phyloP scores from a whole-genome alignment of 352 stramenopile species.

The Plasmopara halstedii region DNA sequence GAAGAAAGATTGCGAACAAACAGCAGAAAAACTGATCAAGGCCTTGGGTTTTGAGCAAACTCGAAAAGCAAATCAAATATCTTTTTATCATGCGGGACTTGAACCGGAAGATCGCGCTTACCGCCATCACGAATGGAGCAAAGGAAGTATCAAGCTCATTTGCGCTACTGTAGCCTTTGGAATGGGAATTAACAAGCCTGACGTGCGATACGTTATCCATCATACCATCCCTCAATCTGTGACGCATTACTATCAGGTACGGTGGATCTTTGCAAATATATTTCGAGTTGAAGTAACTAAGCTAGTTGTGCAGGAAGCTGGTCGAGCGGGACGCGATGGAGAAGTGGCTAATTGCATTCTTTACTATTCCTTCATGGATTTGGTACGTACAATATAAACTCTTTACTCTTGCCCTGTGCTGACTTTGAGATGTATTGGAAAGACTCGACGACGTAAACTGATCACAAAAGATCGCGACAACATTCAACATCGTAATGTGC shows the following conservation, averaged over 20 bases:
- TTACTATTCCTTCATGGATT: conserved; percentile 80
- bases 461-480: conserved; percentile 81
- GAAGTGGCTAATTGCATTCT: conserved; percentile 80
- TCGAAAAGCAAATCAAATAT: conserved; percentile 57
- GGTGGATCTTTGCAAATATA: neutral
- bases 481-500: conserved; percentile 68
- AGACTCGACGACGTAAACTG: conserved; percentile 61
- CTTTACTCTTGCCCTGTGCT: neutral
- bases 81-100: conserved; percentile 77
- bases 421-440: neutral
- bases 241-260: conserved; percentile 87
- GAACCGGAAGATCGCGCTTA: conserved; percentile 68
- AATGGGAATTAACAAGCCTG: conserved; percentile 87
- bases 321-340: conserved; percentile 72
- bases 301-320: conserved; percentile 51
- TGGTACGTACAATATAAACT: conserved; percentile 30
- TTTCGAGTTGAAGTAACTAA: neutral
- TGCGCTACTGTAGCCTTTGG: conserved; percentile 83
- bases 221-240: conserved; percentile 84
- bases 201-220: conserved; percentile 86
- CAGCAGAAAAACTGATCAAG: conserved; percentile 72
- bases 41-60: conserved; percentile 68
- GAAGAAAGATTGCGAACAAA: conserved; percentile 85
- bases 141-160: conserved; percentile 86
- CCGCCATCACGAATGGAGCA: conserved; percentile 82